Percentiles rank a stretch among this genome's conserved stretches.
Conservation (phyloP, 108 stramenopile genomes). For the Nannochloropsis granulata region DNA sequence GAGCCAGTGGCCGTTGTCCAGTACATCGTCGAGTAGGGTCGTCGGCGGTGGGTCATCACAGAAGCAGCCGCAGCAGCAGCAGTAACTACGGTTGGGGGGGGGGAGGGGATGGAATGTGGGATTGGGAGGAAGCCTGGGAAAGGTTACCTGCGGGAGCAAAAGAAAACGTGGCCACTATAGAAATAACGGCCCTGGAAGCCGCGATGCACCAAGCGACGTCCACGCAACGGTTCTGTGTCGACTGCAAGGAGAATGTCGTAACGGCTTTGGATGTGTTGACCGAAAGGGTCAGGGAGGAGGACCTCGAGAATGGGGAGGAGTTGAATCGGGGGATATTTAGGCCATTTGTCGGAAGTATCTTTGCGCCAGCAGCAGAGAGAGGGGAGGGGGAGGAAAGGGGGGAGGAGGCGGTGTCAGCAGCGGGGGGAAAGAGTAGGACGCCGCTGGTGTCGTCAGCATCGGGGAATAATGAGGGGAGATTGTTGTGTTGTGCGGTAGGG, state of each 20-base stretch:
- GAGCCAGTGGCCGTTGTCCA: constrained; percentile 5
- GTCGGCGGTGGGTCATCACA: not conserved
- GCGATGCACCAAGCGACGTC: constrained; percentile 19
- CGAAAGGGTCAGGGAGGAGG: not conserved
- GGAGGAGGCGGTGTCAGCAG: not conserved
- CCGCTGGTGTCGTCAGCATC: not conserved
- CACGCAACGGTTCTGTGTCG: constrained; percentile 11
- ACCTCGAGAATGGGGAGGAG: constrained; percentile 10
- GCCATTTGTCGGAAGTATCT: constrained; percentile 4
- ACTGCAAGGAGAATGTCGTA: constrained; percentile 24
- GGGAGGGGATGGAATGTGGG: not conserved
- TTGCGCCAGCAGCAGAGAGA: not conserved
- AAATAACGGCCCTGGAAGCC: constrained; percentile 5
- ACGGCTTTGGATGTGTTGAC: constrained; percentile 18
- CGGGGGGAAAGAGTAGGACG: not conserved
- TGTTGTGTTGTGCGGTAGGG: constrained; percentile 6
- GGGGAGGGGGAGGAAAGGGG: not conserved
- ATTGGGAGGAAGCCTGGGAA: constrained; percentile 23
- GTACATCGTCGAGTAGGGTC: constrained; percentile 7
- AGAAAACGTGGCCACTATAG: constrained; percentile 7
- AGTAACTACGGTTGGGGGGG: not conserved
- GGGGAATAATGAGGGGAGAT: constrained; percentile 2
- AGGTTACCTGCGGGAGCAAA: constrained; percentile 6
- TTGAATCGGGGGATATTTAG: constrained; percentile 17
- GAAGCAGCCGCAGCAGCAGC: not conserved